Conservation (phyloP, 2,329 filamentous ascomycete genomes). For the Apiospora phragmitis region DNA sequence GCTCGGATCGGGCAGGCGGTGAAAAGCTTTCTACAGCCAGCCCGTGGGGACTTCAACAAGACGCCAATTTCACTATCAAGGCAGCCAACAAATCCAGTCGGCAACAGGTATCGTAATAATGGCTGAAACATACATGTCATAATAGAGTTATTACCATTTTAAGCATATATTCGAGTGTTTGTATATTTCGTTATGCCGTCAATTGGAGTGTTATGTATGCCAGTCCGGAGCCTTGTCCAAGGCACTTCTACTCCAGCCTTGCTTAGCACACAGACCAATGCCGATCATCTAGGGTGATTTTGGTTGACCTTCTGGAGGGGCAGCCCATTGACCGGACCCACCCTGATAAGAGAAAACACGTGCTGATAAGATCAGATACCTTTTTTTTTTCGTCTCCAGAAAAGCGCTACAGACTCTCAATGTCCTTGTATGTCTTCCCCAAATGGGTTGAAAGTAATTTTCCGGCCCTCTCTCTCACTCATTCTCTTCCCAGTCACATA, state of each 20-base stretch:
- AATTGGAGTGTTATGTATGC: neutral
- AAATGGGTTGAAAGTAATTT: conserved; percentile 1
- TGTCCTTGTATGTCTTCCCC: neutral
- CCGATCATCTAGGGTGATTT: neutral
- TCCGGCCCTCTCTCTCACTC: conserved; percentile 3
- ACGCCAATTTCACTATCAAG: neutral
- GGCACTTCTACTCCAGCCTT: neutral
- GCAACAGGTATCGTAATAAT: neutral
- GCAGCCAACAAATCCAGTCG: neutral
- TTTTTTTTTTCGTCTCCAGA: neutral
- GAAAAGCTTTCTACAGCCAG: neutral
- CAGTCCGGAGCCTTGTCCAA: neutral
- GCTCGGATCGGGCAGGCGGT: neutral
- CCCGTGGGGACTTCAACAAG: neutral
- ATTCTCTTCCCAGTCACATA: neutral
- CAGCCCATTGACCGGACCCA: neutral
- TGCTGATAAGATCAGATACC: neutral
- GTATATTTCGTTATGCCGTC: neutral
- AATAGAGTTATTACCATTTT: neutral
- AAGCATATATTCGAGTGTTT: neutral
- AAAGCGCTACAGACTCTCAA: neutral
- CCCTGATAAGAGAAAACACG: neutral
- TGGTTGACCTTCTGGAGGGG: neutral
- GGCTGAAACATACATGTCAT: too few relatives aligned
- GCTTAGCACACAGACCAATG: neutral